Percentiles rank a stretch among this genome's conserved stretches.
phyloP scores from a whole-genome alignment of 1,284 basidiomycete genomes.

The Serendipita sp. region DNA sequence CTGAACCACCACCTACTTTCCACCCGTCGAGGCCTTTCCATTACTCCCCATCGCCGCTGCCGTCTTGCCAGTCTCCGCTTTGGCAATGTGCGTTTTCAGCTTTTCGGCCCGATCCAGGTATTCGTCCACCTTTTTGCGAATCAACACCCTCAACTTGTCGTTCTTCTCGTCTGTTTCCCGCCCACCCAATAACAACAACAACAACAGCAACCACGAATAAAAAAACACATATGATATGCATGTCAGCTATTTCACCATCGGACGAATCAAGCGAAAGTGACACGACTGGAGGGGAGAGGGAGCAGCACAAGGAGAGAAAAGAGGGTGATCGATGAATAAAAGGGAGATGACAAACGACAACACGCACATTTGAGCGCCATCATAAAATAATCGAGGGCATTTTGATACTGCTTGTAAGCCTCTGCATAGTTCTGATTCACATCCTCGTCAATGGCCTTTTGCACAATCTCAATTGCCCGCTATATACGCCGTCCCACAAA shows the following conservation, averaged over 20 bases:
- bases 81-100: constrained; percentile 70
- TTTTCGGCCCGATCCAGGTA: constrained; percentile 89
- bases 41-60: constrained; percentile 67
- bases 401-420: constrained; percentile 89
- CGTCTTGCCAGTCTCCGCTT: constrained; percentile 48
- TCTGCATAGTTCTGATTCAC: constrained; percentile 87
- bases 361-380: constrained; percentile 65
- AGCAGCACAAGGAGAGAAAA: not conserved
- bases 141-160: constrained; percentile 79
- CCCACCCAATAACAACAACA: not conserved
- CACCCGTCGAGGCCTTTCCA: constrained; percentile 45
- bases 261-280: not conserved
- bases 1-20: constrained; percentile 35
- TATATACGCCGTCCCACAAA: constrained; percentile 22
- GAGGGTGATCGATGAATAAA: not conserved
- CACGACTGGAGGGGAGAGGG: no score
- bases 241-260: not conserved
- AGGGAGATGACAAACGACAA: not conserved
- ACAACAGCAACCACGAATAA: not conserved
- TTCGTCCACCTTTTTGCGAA: constrained; percentile 81
- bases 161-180: constrained; percentile 77
- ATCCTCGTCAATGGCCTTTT: constrained; percentile 92
- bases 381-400: constrained; percentile 97
- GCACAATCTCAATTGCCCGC: constrained; percentile 91
- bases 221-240: no score